Base-by-base conservation (phyloP, 345 rosid species). In the Hibiscus syriacus region DNA sequence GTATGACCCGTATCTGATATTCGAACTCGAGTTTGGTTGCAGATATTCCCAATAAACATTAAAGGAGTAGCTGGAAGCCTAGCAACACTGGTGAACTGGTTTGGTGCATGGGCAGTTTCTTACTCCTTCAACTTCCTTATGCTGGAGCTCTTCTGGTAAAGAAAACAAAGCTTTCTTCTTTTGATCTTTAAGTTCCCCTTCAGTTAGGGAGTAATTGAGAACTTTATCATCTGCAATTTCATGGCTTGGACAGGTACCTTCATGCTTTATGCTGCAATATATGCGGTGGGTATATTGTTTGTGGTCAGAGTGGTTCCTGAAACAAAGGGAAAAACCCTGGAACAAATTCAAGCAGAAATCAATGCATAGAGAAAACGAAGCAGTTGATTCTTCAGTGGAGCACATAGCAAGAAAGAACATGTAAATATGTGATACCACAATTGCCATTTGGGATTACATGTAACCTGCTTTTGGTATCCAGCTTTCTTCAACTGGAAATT, bases 1-100 rank as follows among this genome's bases (percentile, higher is more conserved):
- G n/a, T n/a, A n/a, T n/a, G n/a, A n/a, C n/a, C n/a, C n/a, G 43
- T 67, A 19, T 36, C 5, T 10, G 14, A 20, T 52, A 34, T 34
- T 34, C 38, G 20, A 50, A 39, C 43, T 36, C 16, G 19, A 3
- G 26, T 17, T 48, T 20, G 71, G 20, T 36, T 76, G 81, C 83
- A 93, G 98, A 86, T 93, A 73, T 92, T 90, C 73, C 98, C 98
- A 0, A 87, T 92, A 53, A 90, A 92, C 68, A 85, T 92, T 38
- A 93, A 93, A 83, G 98, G 98, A 69, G 88, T 62, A 20, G 97
- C 90, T 0, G 98, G 97, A 74, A 87, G 98, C 75, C 76, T 93
- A 62, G 94, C 98, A 22, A 89, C 97, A 1, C 81, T 93, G 5
- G 88, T 87, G 67, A 93, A 93, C 84, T 93, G 98, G 97, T 87